These are phyloP conservation scores for Vigna hirtella DNA, from an alignment of 306 rosid species.

Conservation along the genomic window DNA sequence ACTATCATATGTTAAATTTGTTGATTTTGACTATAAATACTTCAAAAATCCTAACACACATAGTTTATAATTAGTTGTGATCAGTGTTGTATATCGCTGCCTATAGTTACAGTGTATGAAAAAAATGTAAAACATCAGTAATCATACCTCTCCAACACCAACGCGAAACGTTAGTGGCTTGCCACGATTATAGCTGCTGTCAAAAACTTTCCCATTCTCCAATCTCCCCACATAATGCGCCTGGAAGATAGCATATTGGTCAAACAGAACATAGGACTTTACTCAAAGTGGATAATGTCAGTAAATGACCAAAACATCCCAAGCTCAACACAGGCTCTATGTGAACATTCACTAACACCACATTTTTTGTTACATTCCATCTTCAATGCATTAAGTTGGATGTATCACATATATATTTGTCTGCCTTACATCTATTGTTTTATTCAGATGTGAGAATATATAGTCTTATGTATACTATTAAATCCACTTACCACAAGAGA, in stretches of 20 bases:
- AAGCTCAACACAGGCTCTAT: neutral
- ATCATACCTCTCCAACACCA: slow-evolving; percentile 93
- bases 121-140: neutral
- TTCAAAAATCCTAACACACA: too few relatives aligned
- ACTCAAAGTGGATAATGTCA: neutral
- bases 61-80: neutral
- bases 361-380: neutral
- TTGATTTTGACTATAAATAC: neutral
- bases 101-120: slow-evolving; percentile 13
- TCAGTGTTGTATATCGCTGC: neutral
- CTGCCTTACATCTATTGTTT: too few relatives aligned
- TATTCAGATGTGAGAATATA: too few relatives aligned
- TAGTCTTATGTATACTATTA: neutral
- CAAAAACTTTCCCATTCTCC: slow-evolving; percentile 91
- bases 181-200: slow-evolving; percentile 95
- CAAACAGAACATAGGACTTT: slow-evolving; percentile 27
- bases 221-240: slow-evolving; percentile 91
- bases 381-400: neutral
- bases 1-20: neutral
- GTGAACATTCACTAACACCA: neutral
- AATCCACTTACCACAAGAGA: too few relatives aligned
- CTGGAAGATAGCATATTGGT: slow-evolving; percentile 32
- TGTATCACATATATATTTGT: neutral
- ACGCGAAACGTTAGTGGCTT: slow-evolving; percentile 83
- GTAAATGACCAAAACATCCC: slow-evolving; percentile 16